These are phyloP conservation scores for Cylindrotheca closterium DNA, from an alignment of 108 stramenopile genomes.

Conservation along the genomic window DNA sequence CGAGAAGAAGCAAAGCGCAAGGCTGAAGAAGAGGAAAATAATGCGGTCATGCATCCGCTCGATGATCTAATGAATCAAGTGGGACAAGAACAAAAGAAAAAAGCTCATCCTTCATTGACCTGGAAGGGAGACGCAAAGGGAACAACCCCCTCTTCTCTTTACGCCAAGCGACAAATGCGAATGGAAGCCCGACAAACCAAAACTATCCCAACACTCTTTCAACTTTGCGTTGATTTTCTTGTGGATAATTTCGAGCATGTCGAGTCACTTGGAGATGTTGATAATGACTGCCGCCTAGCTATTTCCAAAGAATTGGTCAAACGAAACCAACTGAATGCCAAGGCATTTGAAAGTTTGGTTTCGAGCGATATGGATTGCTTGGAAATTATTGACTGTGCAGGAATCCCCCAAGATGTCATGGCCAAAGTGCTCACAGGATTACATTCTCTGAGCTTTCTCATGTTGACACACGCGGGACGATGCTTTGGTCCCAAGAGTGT, in stretches of 20 bases:
- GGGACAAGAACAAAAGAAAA: conserved; percentile 28
- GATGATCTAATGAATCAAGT: conserved; percentile 58
- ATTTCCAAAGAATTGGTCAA: conserved; percentile 67
- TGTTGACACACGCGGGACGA: conserved; percentile 71
- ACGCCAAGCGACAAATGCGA: conserved; percentile 64
- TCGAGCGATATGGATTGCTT: conserved; percentile 65
- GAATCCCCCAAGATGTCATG: conserved; percentile 66
- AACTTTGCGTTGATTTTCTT: conserved; percentile 61
- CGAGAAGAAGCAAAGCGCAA: conserved; percentile 70
- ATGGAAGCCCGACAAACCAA: conserved; percentile 26
- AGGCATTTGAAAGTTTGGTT: conserved; percentile 68
- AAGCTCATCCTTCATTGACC: conserved; percentile 47
- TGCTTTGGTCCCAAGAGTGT: conserved; percentile 71
- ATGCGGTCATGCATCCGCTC: conserved; percentile 60
- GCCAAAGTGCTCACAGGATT: conserved; percentile 18
- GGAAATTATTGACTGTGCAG: conserved; percentile 72
- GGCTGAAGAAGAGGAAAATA: conserved; percentile 41
- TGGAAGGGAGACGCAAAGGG: conserved; percentile 36
- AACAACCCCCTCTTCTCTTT: conserved; percentile 23
- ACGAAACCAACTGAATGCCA: conserved; percentile 57
- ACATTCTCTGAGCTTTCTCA: conserved; percentile 43
- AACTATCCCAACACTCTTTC: conserved; percentile 57
- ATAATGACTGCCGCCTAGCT: conserved; percentile 51
- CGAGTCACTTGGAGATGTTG: conserved; percentile 71
- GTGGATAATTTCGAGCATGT: conserved; percentile 75